A percentile compares a stretch with the other conserved stretches of the same genome.
These are phyloP conservation scores for Helminthosporium solani DNA, from an alignment of 2,329 filamentous ascomycete species.

Conservation along the genomic window DNA sequence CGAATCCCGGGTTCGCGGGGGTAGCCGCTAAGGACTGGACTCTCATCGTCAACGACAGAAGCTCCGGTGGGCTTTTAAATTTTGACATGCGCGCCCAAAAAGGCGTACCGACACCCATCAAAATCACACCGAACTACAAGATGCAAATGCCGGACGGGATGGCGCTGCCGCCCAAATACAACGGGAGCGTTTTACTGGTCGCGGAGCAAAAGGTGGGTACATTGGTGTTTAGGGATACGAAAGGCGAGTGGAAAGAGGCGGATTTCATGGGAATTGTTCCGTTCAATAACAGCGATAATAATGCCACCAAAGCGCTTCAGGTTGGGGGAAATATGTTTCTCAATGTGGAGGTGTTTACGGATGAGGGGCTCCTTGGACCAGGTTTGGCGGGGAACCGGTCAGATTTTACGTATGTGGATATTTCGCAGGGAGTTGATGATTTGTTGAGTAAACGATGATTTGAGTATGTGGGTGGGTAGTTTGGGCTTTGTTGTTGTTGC, in stretches of 20 bases:
- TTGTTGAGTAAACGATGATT: constrained; percentile 3
- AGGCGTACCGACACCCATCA: constrained; percentile 3
- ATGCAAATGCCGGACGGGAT: constrained; percentile 8
- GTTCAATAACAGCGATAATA: background rate
- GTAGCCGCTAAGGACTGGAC: constrained; percentile 5
- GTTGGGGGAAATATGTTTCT: constrained; percentile 11
- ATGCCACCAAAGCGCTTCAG: constrained; percentile 10
- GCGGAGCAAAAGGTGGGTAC: constrained; percentile 3
- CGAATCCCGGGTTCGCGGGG: constrained; percentile 5
- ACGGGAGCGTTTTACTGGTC: constrained; percentile 13
- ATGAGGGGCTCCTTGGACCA: constrained; percentile 3
- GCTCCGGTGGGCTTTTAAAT: constrained; percentile 1
- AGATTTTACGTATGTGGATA: constrained; percentile 14
- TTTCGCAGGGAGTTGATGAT: constrained; percentile 11
- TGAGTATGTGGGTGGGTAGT: background rate
- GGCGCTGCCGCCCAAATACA: constrained; percentile 12
- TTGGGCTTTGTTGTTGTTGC: background rate
- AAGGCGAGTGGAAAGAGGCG: constrained; percentile 9
- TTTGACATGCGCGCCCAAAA: constrained; percentile 10
- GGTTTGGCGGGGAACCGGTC: constrained; percentile 8
- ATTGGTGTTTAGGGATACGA: constrained; percentile 5
- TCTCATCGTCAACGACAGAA: constrained; percentile 9
- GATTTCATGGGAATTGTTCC: constrained; percentile 10
- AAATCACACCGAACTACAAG: background rate
- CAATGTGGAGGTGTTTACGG: constrained; percentile 9